Evolutionary conservation across 2,329 filamentous ascomycete genomes (phyloP).

Genomic region (Colletotrichum orbiculare): DNA sequence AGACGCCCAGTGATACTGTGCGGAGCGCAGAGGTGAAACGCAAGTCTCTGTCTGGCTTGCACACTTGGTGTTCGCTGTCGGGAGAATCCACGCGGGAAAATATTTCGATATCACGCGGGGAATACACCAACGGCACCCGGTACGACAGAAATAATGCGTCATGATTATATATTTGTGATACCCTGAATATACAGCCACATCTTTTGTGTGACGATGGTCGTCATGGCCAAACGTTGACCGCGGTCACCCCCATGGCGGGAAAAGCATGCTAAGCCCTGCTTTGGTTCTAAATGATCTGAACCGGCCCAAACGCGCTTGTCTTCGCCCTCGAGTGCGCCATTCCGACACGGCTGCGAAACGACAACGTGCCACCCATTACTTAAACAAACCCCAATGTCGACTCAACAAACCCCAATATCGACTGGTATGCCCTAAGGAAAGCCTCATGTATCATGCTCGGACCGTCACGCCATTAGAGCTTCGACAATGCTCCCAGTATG

Average conservation of each 20-base stretch:
- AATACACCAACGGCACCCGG: not conserved
- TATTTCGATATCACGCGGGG: constrained; percentile 8
- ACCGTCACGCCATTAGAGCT: not conserved
- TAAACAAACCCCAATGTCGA: constrained; percentile 19
- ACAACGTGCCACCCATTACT: not conserved
- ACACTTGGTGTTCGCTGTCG: too few relatives aligned
- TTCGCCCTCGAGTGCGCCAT: constrained; percentile 9
- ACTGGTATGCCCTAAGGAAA: constrained; percentile 19
- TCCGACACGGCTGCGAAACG: not conserved
- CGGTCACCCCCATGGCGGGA: not conserved
- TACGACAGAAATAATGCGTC: constrained; percentile 17
- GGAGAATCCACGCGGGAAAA: not conserved
- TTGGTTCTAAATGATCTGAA: constrained; percentile 13
- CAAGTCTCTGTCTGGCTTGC: constrained; percentile 1
- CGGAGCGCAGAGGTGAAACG: constrained; percentile 1
- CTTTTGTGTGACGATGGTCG: constrained; percentile 14
- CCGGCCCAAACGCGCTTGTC: constrained; percentile 10
- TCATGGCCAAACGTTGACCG: constrained; percentile 10
- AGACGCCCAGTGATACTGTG: constrained; percentile 3
- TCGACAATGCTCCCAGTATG: not conserved
- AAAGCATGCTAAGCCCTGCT: constrained; percentile 4
- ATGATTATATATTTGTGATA: constrained; percentile 32
- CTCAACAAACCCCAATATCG: too few relatives aligned
- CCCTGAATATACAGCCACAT: constrained; percentile 32
- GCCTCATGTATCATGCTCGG: constrained; percentile 28